Evolutionary conservation across 805 yeast genomes (phyloP).

Genomic region (Kurtzmaniella fragi): DNA sequence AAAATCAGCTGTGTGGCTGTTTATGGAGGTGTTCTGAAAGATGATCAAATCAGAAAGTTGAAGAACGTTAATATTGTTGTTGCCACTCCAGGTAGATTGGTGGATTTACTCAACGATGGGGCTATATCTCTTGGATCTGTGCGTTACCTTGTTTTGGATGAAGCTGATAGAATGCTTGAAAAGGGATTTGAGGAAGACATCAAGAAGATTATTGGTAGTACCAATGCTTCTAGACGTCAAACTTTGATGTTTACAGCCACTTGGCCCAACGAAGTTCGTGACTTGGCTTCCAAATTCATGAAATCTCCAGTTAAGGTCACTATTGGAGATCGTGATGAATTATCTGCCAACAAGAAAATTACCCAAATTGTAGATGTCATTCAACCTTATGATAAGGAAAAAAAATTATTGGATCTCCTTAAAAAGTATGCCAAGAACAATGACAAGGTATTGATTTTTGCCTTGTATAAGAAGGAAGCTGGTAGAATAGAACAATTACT

Average conservation of each 20-base stretch:
- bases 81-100: slow-evolving; percentile 97
- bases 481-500: slow-evolving; percentile 78
- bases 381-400: slow-evolving; percentile 71
- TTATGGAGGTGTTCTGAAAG: slow-evolving; percentile 97
- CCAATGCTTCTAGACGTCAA: slow-evolving; percentile 58
- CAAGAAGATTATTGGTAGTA: slow-evolving; percentile 66
- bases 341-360: slow-evolving; percentile 90
- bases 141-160: slow-evolving; percentile 84
- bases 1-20: slow-evolving; percentile 73
- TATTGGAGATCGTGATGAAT: slow-evolving; percentile 91
- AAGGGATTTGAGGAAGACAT: slow-evolving; percentile 98
- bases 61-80: slow-evolving; percentile 72
- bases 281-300: slow-evolving; percentile 83
- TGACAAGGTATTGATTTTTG: slow-evolving; percentile 88
- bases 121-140: slow-evolving; percentile 64
- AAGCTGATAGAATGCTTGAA: slow-evolving; percentile 98
- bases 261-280: slow-evolving; percentile 99
- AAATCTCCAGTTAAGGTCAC: slow-evolving; percentile 80
- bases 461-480: slow-evolving; percentile 95
- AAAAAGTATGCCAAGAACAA: slow-evolving; percentile 58
- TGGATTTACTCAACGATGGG: slow-evolving; percentile 88
- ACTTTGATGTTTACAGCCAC: slow-evolving; percentile 99
- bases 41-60: slow-evolving; percentile 74
- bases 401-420: slow-evolving; percentile 64
- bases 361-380: slow-evolving; percentile 91